A percentile compares a stretch with the other conserved stretches of the same genome.
phyloP scores from a whole-genome alignment of 2,329 filamentous ascomycete species.

The Penicillium aurantiogriseum region DNA sequence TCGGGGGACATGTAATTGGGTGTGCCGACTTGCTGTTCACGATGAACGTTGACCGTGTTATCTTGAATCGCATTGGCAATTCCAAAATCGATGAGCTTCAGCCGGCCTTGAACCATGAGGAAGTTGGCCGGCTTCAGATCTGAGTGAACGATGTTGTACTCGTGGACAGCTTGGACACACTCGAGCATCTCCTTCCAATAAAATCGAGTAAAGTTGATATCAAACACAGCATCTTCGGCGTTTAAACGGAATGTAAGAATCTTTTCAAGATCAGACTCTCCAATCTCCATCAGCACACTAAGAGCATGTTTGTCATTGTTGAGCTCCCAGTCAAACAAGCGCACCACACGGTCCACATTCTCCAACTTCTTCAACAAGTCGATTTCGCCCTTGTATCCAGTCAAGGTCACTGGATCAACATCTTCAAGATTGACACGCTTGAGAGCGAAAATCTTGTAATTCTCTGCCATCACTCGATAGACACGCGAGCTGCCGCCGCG shows the following conservation, averaged over 20 bases:
- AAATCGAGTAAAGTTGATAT: conserved; percentile 88
- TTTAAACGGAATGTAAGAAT: conserved; percentile 73
- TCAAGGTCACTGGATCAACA: conserved; percentile 77
- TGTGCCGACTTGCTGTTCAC: conserved; percentile 91
- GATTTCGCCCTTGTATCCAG: conserved; percentile 92
- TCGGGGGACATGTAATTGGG: conserved; percentile 99
- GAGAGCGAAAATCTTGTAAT: conserved; percentile 89
- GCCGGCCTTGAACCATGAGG: conserved; percentile 79
- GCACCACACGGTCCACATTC: conserved; percentile 85
- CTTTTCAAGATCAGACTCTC: conserved; percentile 87
- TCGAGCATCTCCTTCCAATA: conserved; percentile 99
- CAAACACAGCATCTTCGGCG: conserved; percentile 71
- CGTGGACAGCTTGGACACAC: conserved; percentile 85
- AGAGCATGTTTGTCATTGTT: conserved; percentile 89
- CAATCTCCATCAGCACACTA: conserved; percentile 93
- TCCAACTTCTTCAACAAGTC: conserved; percentile 79
- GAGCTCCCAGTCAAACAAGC: conserved; percentile 87
- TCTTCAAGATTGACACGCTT: conserved; percentile 91
- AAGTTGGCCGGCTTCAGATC: conserved; percentile 98
- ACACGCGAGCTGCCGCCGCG: conserved; percentile 92
- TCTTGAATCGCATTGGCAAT: conserved; percentile 98
- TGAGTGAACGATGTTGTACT: conserved; percentile 89
- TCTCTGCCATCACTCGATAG: conserved; percentile 95
- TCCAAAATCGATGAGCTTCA: conserved; percentile 98
- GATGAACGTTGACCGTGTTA: conserved; percentile 94